These are phyloP conservation scores for Marasmius sp. DNA, from an alignment of 1,284 basidiomycete genomes.

Conservation along the genomic window DNA sequence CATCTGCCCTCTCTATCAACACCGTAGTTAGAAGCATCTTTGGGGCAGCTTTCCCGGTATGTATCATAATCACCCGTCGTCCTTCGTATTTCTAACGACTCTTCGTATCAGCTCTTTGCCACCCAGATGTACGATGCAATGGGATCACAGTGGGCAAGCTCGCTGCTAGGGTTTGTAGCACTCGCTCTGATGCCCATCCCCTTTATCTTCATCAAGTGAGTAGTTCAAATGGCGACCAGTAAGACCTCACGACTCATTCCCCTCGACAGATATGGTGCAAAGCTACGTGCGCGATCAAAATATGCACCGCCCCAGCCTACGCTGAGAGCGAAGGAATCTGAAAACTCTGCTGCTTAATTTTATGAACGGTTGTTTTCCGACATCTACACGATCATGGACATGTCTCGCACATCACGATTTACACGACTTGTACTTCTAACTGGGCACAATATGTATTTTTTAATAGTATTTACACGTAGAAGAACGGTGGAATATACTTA, in stretches of 20 bases:
- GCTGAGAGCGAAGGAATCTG: conserved; percentile 1
- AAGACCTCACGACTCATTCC: background rate
- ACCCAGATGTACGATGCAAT: conserved; percentile 52
- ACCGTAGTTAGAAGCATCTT: conserved; percentile 56
- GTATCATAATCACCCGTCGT: conserved; percentile 9
- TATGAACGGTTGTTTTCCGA: background rate
- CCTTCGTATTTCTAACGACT: conserved; percentile 11
- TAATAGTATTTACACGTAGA: too few relatives aligned
- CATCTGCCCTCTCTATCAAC: conserved; percentile 57
- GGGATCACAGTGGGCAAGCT: conserved; percentile 55
- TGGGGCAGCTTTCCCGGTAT: conserved; percentile 61
- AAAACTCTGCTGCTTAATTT: conserved; percentile 3
- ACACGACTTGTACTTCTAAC: too few relatives aligned
- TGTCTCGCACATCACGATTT: too few relatives aligned
- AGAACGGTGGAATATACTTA: too few relatives aligned
- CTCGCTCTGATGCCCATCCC: conserved; percentile 55
- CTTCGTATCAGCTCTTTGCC: conserved; percentile 45
- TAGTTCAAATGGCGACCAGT: background rate
- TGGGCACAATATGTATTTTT: too few relatives aligned
- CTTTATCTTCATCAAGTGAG: conserved; percentile 45
- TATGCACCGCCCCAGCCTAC: conserved; percentile 31
- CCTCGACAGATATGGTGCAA: conserved; percentile 40
- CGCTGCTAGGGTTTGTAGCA: conserved; percentile 52
- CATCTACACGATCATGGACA: too few relatives aligned
- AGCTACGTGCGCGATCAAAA: conserved; percentile 42